phyloP scores from a whole-genome alignment of 2,329 filamentous ascomycete species.

The Clonostachys chloroleuca region DNA sequence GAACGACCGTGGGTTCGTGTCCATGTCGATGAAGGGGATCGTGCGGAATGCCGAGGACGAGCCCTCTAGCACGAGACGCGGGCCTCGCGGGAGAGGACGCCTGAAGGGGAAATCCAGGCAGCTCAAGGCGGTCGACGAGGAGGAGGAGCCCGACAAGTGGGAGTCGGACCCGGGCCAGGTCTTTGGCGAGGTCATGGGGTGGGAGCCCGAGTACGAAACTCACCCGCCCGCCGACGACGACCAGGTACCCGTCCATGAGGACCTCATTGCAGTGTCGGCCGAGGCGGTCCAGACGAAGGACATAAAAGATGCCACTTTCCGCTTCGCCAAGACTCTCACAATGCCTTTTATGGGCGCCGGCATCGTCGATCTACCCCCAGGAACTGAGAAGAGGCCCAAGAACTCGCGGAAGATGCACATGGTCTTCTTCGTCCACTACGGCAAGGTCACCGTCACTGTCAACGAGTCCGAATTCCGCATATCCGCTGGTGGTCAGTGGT shows the following conservation, averaged over 20 bases:
- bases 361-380: constrained; percentile 81
- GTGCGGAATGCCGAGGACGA: constrained; percentile 65
- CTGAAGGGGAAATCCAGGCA: constrained; percentile 20
- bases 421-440: constrained; percentile 86
- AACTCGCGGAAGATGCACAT: constrained; percentile 96
- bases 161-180: constrained; percentile 63
- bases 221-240: constrained; percentile 51
- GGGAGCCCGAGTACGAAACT: constrained; percentile 53
- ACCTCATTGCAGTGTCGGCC: constrained; percentile 52
- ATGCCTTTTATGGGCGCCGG: constrained; percentile 85
- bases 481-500: constrained; percentile 83
- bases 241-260: constrained; percentile 45
- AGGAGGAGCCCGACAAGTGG: constrained; percentile 59
- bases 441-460: constrained; percentile 76
- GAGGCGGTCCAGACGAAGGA: constrained; percentile 52
- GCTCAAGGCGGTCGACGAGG: constrained; percentile 21
- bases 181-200: constrained; percentile 58
- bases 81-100: constrained; percentile 18
- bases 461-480: constrained; percentile 76
- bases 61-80: constrained; percentile 13
- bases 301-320: constrained; percentile 67
- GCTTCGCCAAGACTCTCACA: constrained; percentile 83
- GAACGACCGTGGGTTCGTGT: constrained; percentile 41
- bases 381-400: constrained; percentile 81
- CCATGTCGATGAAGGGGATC: constrained; percentile 71